phyloP scores from a whole-genome alignment of 495 filamentous ascomycete genomes.

The Staphylotrichum tortipilum region DNA sequence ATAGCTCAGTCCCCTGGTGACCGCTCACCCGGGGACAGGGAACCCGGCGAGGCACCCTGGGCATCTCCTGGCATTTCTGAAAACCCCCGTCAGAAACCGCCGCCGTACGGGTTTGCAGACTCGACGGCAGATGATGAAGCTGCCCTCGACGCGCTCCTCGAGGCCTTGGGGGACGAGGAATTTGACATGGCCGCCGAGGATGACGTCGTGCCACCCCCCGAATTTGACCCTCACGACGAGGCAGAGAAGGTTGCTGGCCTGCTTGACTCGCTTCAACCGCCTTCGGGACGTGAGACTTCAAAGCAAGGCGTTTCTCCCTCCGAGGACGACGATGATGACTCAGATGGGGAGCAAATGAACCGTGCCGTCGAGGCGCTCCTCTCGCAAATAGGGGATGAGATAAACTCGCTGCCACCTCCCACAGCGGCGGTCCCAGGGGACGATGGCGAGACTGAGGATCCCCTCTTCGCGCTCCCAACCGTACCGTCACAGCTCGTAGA shows the following conservation, averaged over 20 bases:
- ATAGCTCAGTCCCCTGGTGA: background rate
- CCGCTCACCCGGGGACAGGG: background rate
- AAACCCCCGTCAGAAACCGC: conserved; percentile 1
- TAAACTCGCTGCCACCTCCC: conserved; percentile 7
- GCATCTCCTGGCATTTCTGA: background rate
- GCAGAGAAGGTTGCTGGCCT: conserved; percentile 24
- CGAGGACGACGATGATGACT: conserved; percentile 26
- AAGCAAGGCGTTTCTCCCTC: background rate
- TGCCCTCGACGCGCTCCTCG: conserved; percentile 9
- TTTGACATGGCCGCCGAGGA: conserved; percentile 10
- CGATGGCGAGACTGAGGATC: conserved; percentile 4
- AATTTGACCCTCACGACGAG: conserved; percentile 3
- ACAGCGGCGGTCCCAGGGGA: background rate
- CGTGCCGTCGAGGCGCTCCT: conserved; percentile 29
- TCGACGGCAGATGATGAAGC: background rate
- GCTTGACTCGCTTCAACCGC: conserved; percentile 8
- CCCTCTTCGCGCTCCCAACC: conserved; percentile 22
- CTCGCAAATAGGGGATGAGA: conserved; percentile 30
- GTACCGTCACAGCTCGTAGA: conserved; percentile 29
- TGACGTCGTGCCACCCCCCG: conserved; percentile 6
- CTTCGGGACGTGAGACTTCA: background rate
- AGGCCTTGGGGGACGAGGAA: conserved; percentile 8
- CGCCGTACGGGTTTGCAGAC: background rate
- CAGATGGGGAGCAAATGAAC: conserved; percentile 34
- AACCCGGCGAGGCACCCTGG: background rate